Evolutionary conservation across 163 green algal species (phyloP).

Genomic region (Volvox carteri): DNA sequence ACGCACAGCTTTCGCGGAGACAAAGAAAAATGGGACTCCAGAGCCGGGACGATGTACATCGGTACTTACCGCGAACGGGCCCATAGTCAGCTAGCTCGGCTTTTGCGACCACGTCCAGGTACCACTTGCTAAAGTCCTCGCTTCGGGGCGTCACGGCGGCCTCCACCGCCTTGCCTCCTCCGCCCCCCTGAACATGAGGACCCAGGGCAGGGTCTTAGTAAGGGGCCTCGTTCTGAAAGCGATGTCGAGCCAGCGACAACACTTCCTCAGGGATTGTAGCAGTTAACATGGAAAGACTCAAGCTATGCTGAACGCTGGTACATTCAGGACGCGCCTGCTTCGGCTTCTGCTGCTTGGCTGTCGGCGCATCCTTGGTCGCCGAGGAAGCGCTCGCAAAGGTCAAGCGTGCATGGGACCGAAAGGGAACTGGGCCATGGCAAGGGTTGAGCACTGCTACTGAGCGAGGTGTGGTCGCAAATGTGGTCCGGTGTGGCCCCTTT

Average conservation of each 20-base stretch:
- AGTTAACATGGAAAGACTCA: too few species aligned
- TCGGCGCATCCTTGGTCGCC: constrained; percentile 4
- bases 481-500: not conserved
- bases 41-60: too few species aligned
- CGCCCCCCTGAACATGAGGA: constrained; percentile 13
- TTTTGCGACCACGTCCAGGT: constrained; percentile 96
- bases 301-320: too few species aligned
- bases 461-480: not conserved
- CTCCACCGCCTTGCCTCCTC: constrained; percentile 65
- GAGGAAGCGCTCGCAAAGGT: not conserved
- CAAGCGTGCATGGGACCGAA: not conserved
- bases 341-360: constrained; percentile 14
- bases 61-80: constrained; percentile 84
- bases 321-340: not conserved
- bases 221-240: not conserved
- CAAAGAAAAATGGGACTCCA: too few species aligned
- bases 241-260: too few species aligned
- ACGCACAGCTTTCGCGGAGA: too few species aligned
- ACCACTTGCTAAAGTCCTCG: constrained; percentile 94
- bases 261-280: too few species aligned
- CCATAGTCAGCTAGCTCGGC: constrained; percentile 98
- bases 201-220: not conserved
- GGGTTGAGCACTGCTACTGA: not conserved
- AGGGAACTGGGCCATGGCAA: constrained; percentile 39
- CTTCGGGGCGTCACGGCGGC: constrained; percentile 76